Evolutionary conservation across 2,329 filamentous ascomycete genomes (phyloP), one percentile per base, ranked within the genome.

Genomic region (Calonectria henricotiae): DNA sequence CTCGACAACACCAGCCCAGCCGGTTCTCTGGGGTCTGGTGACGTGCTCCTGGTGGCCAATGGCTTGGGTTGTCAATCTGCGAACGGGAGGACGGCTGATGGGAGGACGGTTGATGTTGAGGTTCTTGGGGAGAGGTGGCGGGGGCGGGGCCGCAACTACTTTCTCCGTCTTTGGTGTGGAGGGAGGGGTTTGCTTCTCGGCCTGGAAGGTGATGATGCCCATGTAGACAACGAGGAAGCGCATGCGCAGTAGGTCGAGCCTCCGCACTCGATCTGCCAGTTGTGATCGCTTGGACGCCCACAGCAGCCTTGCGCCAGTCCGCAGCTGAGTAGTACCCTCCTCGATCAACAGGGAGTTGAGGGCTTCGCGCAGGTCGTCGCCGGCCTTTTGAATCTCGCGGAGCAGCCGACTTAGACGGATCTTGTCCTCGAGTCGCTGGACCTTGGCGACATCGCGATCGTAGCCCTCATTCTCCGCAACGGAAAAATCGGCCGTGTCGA

Each of bases 211-310:
- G 64, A 91, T 84, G 70, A 90, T 86, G 72, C 89, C 88, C 88
- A 92, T 88, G 79, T 90, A 91, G 43, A 90, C 85, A 41, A 91
- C 89, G 37, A 92, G 81, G 77, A 92, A 91, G 71, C 90, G 87
- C 88, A 90, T 91, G 78, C 90, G 86, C 77, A 92, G 79, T 75
- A 91, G 80, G 74, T 92, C 90, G 46, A 92, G 82, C 55, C 89
- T 84, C 66, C 88, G 85, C 65, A 91, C 83, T 62, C 88, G 86
- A 73, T 90, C 88, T 78, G 90, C 88, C 61, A 92, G 81, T 62
- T 84, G 83, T 62, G 79, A 80, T 74, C 88, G 86, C 77, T 87
- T 87, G 68, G 83, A 83, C 4, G 87, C 89, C 90, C 90, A 92
- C 30, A 91, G 81, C 1, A 91, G 70, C 62, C 89, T 85, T 27